Conservation (phyloP, 1,139 yeast genomes). For the Pichia sp. region DNA sequence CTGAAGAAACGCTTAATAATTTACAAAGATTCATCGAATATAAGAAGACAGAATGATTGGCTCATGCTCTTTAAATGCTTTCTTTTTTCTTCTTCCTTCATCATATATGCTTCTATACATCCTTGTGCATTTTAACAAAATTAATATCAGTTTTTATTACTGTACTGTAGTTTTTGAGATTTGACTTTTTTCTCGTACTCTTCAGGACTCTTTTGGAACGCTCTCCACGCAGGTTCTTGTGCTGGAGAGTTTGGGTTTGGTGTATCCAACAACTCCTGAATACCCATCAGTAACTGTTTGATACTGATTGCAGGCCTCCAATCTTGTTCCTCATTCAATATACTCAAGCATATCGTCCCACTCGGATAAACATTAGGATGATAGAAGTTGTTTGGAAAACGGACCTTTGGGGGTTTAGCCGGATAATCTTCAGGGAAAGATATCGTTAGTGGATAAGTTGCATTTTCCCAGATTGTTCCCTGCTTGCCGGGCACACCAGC, state of each 20-base stretch:
- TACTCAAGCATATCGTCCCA: slow-evolving; percentile 90
- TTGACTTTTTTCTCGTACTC: slow-evolving; percentile 71
- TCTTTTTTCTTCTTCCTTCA: not conserved
- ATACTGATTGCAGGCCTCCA: slow-evolving; percentile 97
- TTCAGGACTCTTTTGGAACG: slow-evolving; percentile 63
- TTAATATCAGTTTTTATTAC: slow-evolving; percentile 19
- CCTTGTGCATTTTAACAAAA: not conserved
- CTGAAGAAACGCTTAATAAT: slow-evolving; percentile 65
- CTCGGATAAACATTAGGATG: slow-evolving; percentile 97
- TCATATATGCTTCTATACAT: not conserved
- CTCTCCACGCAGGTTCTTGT: slow-evolving; percentile 93
- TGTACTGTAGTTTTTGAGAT: slow-evolving; percentile 77
- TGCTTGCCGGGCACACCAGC: slow-evolving; percentile 95
- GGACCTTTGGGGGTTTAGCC: slow-evolving; percentile 91
- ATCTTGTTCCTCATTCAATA: slow-evolving; percentile 90
- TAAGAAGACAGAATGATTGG: slow-evolving; percentile 42
- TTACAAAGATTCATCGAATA: slow-evolving; percentile 74
- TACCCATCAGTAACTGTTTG: slow-evolving; percentile 84
- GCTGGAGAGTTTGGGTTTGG: slow-evolving; percentile 98
- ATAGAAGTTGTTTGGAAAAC: slow-evolving; percentile 82
- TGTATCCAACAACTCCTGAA: slow-evolving; percentile 82
- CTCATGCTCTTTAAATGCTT: not conserved
- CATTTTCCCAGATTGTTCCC: slow-evolving; percentile 84
- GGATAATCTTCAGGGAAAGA: slow-evolving; percentile 89
- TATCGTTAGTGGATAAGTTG: slow-evolving; percentile 80